Percentiles rank a stretch among this genome's conserved stretches.
phyloP scores from a whole-genome alignment of 2,329 filamentous ascomycete species.

The Pseudonectria buxi region DNA sequence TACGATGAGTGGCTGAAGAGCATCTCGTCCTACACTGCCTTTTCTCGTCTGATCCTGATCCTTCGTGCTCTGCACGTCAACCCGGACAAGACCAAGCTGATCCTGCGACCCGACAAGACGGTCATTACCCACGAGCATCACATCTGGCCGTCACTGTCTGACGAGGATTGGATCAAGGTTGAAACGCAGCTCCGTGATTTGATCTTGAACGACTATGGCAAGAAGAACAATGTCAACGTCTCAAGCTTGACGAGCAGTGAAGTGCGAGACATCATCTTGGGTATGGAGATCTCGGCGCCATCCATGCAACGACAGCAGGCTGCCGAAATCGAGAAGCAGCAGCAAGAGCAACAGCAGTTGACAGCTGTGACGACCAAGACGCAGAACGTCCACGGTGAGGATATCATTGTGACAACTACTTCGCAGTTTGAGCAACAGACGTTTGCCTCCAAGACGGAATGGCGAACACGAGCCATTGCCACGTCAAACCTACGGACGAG shows the following conservation, averaged over 20 bases:
- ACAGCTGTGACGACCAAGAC: conserved; percentile 98
- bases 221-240: conserved; percentile 99
- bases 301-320: conserved; percentile 98
- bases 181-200: conserved; percentile 92
- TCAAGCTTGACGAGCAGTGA: conserved; percentile 94
- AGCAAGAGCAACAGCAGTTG: conserved; percentile 91
- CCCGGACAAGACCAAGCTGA: conserved; percentile 94
- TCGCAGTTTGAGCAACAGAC: conserved; percentile 97
- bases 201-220: conserved; percentile 96
- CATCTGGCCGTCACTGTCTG: conserved; percentile 90
- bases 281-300: conserved; percentile 98
- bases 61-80: conserved; percentile 94
- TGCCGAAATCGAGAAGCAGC: conserved; percentile 97
- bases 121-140: conserved; percentile 98
- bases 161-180: conserved; percentile 99
- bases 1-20: conserved; percentile 99
- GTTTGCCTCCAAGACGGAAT: conserved; percentile 97
- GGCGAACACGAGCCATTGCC: conserved; percentile 93
- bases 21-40: conserved; percentile 96
- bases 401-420: conserved; percentile 96
- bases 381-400: conserved; percentile 92
- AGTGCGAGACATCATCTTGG: conserved; percentile 95
- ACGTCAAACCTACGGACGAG: conserved; percentile 91
- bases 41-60: conserved; percentile 90
- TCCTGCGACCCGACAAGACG: conserved; percentile 92